Conservation (phyloP, 1,284 basidiomycete genomes). For the Rhodotorula sp. region DNA sequence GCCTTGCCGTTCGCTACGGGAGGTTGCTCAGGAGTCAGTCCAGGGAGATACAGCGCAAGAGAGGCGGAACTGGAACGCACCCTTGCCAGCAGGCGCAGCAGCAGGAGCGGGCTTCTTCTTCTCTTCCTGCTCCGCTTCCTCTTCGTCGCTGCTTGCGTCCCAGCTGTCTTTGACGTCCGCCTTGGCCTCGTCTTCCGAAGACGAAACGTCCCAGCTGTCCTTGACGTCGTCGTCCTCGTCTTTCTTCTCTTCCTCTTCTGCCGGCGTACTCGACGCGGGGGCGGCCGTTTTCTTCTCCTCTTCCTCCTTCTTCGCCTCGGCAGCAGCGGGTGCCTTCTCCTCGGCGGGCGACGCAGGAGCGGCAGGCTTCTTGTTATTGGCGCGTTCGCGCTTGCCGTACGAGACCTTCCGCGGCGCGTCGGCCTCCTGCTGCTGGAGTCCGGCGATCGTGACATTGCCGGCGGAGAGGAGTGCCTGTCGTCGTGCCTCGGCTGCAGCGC, state of each 20-base stretch:
- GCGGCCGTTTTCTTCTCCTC: slow-evolving; percentile 48
- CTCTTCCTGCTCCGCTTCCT: slow-evolving; percentile 49
- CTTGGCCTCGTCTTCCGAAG: slow-evolving; percentile 50
- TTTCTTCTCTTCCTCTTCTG: slow-evolving; percentile 48
- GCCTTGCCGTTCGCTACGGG: slow-evolving; percentile 30
- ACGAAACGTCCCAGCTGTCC: slow-evolving; percentile 85
- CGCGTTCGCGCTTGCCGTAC: slow-evolving; percentile 73
- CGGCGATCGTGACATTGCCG: slow-evolving; percentile 80
- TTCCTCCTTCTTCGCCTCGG: slow-evolving; percentile 22
- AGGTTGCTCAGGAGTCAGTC: too few species aligned
- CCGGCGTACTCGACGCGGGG: too few species aligned
- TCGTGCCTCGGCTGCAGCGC: slow-evolving; percentile 82
- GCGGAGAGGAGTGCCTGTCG: slow-evolving; percentile 86
- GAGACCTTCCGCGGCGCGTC: slow-evolving; percentile 64
- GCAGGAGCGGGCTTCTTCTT: slow-evolving; percentile 40
- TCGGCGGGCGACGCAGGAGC: slow-evolving; percentile 40
- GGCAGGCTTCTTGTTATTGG: slow-evolving; percentile 44
- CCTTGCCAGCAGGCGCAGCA: slow-evolving; percentile 23
- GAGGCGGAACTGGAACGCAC: slow-evolving; percentile 1
- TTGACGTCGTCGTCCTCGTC: slow-evolving; percentile 57
- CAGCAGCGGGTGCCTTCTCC: neutral
- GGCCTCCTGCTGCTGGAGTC: slow-evolving; percentile 60
- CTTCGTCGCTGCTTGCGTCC: slow-evolving; percentile 68
- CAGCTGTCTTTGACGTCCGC: slow-evolving; percentile 72
- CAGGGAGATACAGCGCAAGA: neutral